Base-by-base conservation (phyloP, 1,139 yeast species). In the Yamadazyma aaseri region DNA sequence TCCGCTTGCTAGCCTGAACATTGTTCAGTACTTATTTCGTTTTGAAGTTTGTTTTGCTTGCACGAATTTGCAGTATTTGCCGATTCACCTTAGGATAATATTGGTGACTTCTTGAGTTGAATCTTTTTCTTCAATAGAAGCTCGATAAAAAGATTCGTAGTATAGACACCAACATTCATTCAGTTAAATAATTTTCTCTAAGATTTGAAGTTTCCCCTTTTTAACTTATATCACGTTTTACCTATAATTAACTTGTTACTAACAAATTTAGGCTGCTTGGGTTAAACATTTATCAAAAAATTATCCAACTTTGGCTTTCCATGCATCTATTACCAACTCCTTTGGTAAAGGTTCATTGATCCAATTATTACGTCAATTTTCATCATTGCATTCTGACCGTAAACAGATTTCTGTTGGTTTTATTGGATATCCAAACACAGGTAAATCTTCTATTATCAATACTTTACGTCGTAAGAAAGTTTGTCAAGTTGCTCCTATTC, bases 271-370 rank as follows among this genome's bases (percentile, higher is more conserved):
- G 97, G 97, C 97, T 59, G 96, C 97, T 32, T 92, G 98, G 98
- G 96, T 92, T 34, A 92, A 92, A 59, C 92, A 85, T 58, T 71
- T 92, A 47, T 89, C 97, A 2, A 89, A 86, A 55, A 86, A 81
- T 41, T 87, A 79, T 56, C 98, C 98, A 32, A 92, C 98, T 3
- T 71, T 92, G 52, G 98, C 98, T 43, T 92, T 92, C 72, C 98
- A 92, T 61, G 97, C 98, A 3, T 89, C 97, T 4, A 92, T 92
- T 49, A 92, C 95, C 46, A 92, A 92, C 60, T 89, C 97, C 0
- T 92, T 92, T 56, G 98, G 98, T 66, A 92, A 92, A 58, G 98
- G 98, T 50, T 86, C 96, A 21, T 71, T 92, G 55, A 92, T 92
- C 55, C 97, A 90, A 63, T 71, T 92, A 40, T 71, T 92, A 49